Evolutionary conservation across 176 grass and related monocot species (phyloP).

Genomic region (Puya raimondii): DNA sequence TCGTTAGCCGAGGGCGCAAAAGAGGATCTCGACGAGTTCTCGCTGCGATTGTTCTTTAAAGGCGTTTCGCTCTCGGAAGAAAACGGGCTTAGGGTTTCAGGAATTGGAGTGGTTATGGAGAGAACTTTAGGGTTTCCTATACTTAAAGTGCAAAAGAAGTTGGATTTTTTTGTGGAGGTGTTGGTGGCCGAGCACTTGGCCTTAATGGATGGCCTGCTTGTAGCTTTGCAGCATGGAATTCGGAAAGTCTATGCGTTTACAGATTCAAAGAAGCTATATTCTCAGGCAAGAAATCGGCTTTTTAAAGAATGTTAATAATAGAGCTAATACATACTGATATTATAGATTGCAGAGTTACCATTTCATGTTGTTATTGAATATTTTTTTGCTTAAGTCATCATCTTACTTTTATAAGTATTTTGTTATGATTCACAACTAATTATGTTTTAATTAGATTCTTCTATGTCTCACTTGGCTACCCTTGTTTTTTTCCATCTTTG

Average conservation of each 20-base stretch:
- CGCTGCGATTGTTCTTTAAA: slow-evolving; percentile 85
- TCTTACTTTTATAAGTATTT: too few relatives aligned
- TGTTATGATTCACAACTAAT: too few relatives aligned
- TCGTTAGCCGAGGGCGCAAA: slow-evolving; percentile 43
- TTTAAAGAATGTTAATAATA: slow-evolving; percentile 6
- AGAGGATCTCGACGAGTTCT: slow-evolving; percentile 67
- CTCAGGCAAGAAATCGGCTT: slow-evolving; percentile 55
- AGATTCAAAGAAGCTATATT: slow-evolving; percentile 85
- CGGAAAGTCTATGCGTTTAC: slow-evolving; percentile 87
- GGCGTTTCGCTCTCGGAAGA: slow-evolving; percentile 52
- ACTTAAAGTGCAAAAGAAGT: slow-evolving; percentile 82
- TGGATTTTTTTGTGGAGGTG: slow-evolving; percentile 87
- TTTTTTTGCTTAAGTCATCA: neutral
- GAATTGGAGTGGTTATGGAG: slow-evolving; percentile 98
- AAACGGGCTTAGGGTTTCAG: slow-evolving; percentile 42
- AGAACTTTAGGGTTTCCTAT: slow-evolving; percentile 36
- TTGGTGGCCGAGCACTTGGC: slow-evolving; percentile 93
- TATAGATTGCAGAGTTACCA: neutral
- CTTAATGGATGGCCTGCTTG: slow-evolving; percentile 80
- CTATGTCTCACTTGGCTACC: neutral
- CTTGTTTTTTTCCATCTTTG: too few relatives aligned
- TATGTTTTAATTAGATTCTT: neutral
- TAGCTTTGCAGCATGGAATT: slow-evolving; percentile 68
- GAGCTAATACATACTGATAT: neutral
- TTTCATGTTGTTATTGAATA: neutral